Conservation (phyloP, 1,284 basidiomycete species). For the Trichosporon coremiiforme region DNA sequence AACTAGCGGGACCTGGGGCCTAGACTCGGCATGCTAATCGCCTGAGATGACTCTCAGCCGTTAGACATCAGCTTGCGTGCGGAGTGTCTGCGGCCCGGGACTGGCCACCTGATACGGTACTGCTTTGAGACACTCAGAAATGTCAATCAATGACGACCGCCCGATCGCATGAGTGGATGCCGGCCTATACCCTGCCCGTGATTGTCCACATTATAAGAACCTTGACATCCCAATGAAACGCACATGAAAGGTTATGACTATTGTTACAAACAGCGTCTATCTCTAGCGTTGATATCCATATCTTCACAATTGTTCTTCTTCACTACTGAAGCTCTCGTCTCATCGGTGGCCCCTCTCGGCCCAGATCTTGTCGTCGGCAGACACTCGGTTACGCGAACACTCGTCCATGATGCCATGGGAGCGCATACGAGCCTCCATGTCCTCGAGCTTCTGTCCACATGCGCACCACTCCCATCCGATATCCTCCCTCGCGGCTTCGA, state of each 20-base stretch:
- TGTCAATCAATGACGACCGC: too few relatives aligned
- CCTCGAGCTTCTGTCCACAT: slow-evolving; percentile 41
- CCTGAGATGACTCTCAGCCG: too few relatives aligned
- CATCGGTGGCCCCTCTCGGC: slow-evolving; percentile 16
- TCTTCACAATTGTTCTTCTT: background rate
- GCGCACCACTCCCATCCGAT: slow-evolving; percentile 37
- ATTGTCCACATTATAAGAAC: background rate
- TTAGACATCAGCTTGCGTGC: too few relatives aligned
- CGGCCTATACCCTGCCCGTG: background rate
- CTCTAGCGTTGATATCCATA: background rate
- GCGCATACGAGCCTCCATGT: slow-evolving; percentile 40
- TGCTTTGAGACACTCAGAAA: too few relatives aligned
- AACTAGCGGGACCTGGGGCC: background rate
- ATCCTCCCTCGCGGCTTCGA: slow-evolving; percentile 4
- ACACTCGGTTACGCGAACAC: background rate
- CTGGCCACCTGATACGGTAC: too few relatives aligned
- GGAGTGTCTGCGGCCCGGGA: too few relatives aligned
- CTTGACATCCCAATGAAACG: background rate
- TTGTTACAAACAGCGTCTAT: background rate
- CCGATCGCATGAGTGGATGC: too few relatives aligned
- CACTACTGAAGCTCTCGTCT: background rate
- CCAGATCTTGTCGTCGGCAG: slow-evolving; percentile 17
- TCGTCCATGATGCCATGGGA: background rate
- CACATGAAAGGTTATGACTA: background rate
- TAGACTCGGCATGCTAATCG: background rate